A percentile compares a stretch with the other conserved stretches of the same genome.
phyloP scores from a whole-genome alignment of 164 flowering plant species.

The Stephania yunnanensis region DNA sequence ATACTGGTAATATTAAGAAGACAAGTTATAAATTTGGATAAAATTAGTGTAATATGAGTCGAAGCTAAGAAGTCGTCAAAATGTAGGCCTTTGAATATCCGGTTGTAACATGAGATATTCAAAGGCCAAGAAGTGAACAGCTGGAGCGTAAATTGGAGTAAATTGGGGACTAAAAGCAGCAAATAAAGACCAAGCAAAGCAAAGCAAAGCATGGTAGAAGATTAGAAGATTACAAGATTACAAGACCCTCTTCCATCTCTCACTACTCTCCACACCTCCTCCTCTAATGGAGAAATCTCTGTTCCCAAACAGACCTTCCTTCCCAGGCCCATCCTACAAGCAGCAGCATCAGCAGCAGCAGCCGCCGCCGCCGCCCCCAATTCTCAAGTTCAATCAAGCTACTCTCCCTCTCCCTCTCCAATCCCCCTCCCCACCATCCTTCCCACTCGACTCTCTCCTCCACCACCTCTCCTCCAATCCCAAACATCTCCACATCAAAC shows the following conservation, averaged over 20 bases:
- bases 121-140: no score
- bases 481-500: conserved; percentile 14
- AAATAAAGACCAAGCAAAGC: neutral
- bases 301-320: conserved; percentile 50
- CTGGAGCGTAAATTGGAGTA: no score
- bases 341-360: conserved; percentile 20
- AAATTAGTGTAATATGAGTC: no score
- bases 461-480: conserved; percentile 44
- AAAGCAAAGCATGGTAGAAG: neutral
- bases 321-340: conserved; percentile 15
- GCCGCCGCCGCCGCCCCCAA: conserved; percentile 18
- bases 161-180: no score
- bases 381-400: conserved; percentile 43
- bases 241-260: neutral
- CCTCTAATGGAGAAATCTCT: conserved; percentile 52
- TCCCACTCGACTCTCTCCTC: conserved; percentile 68
- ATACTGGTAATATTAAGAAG: no score
- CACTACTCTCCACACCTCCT: neutral
- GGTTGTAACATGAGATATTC: no score
- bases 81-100: no score
- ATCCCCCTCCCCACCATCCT: conserved; percentile 35
- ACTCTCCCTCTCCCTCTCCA: conserved; percentile 39
- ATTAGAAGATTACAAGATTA: neutral
- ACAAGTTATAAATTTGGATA: no score
- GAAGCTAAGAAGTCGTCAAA: no score